Evolutionary conservation across 139 green algal genomes (phyloP).

Genomic region (Haematococcus sp.): DNA sequence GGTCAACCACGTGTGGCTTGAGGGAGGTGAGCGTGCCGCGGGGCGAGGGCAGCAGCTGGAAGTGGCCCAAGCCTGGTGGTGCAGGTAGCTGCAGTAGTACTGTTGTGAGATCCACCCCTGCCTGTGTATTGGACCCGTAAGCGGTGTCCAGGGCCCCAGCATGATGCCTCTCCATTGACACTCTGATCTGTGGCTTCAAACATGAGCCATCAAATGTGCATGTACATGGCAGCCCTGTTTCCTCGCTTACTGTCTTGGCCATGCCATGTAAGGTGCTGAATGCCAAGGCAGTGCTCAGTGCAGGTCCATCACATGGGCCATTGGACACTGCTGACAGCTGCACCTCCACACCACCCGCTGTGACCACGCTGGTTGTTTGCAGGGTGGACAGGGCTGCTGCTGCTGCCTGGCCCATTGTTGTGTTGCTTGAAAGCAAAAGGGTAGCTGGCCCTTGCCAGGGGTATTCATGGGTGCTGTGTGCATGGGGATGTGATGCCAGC

Average conservation of each 20-base stretch:
- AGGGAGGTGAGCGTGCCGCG: slow-evolving; percentile 48
- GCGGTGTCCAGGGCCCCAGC: no score
- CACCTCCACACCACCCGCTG: neutral
- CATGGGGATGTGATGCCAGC: no score
- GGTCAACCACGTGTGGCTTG: slow-evolving; percentile 31
- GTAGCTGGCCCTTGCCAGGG: no score
- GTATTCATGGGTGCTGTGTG: no score
- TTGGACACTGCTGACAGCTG: neutral
- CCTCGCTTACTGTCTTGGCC: slow-evolving; percentile 13
- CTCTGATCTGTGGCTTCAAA: no score
- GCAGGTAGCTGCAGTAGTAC: slow-evolving; percentile 38
- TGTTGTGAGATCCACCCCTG: neutral
- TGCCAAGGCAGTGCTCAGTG: neutral
- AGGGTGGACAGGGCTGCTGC: no score
- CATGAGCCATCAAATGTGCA: no score
- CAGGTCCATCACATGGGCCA: neutral
- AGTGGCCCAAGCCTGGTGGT: slow-evolving; percentile 45
- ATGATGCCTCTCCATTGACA: no score
- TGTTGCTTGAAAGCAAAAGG: no score
- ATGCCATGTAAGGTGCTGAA: slow-evolving; percentile 6
- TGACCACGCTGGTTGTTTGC: no score
- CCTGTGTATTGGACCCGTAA: no score
- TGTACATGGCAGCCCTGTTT: slow-evolving; percentile 2
- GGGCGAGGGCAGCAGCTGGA: slow-evolving; percentile 44
- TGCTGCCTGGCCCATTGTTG: no score